Base-by-base conservation (phyloP, 495 filamentous ascomycete species). In the Aspergillus sclerotioniger region DNA sequence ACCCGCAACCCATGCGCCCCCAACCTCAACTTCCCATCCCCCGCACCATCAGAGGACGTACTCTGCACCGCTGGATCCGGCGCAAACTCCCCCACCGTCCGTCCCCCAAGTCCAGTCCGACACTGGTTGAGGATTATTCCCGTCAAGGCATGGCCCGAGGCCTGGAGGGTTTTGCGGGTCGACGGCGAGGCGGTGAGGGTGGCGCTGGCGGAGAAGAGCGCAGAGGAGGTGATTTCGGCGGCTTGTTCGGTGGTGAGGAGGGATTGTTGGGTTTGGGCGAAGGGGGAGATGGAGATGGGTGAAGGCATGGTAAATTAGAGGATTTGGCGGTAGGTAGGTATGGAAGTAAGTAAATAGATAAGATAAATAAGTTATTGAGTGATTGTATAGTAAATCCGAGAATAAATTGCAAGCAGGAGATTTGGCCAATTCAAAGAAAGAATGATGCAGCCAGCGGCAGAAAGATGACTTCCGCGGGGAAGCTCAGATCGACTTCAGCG, bases 61-160 rank as follows among this genome's bases (percentile, higher is more conserved):
- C 52, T 61, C 60, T 59, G 41, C 25, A 49, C 56, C 3, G 92
- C 91, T 3, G 80, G 63, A 64, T 98, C 93, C 0, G 85, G 81
- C 2, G 75, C 81, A 19, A 98, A 86, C 64, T 96, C 92, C 16
- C 96, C 73, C 3, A 98, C 85, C 0, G 89, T 89, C 37, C 90
- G 88, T 1, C 94, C 95, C 19, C 93, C 95, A 8, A 96, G 74
- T 0, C 94, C 95, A 0, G 94, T 98, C n/a, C 92, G 87, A 69
- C 90, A 90, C 50, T 87, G 84, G n/a, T 80, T 70, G 12, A 96
- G 73, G 17, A 81, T 64, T 3, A 98, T 80, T 60, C 95, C 96
- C 0, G 87, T 87, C 32, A 98, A 76, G 1, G 95, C 94, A 61
- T 96, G 82, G 39, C 94, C 94, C 3, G 92, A 91, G 51, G 90